Evolutionary conservation across 1,284 basidiomycete species (phyloP).

Genomic region (Ceratobasidium sp.): DNA sequence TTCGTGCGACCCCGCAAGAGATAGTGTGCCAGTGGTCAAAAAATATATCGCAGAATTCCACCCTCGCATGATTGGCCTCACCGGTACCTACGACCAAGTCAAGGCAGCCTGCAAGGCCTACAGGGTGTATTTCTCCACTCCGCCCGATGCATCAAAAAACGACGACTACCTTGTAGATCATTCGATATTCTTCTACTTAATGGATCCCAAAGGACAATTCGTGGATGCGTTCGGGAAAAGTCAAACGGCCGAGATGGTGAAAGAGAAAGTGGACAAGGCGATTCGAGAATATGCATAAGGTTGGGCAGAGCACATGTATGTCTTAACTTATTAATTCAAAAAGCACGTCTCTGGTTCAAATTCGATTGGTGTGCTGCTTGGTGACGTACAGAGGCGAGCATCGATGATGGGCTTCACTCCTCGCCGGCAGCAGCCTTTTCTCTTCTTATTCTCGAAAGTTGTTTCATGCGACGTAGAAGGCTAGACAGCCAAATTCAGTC

Average conservation of each 20-base stretch:
- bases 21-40: constrained; percentile 68
- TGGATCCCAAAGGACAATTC: constrained; percentile 95
- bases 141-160: constrained; percentile 67
- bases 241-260: constrained; percentile 75
- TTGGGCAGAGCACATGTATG: neutral
- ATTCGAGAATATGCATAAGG: constrained; percentile 55
- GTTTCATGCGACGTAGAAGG: constrained; percentile 86
- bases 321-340: constrained; percentile 20
- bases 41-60: constrained; percentile 85
- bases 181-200: constrained; percentile 97
- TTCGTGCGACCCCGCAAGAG: constrained; percentile 95
- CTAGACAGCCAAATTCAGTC: constrained; percentile 55
- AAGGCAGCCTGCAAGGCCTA: constrained; percentile 94
- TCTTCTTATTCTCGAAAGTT: constrained; percentile 74
- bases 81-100: constrained; percentile 85
- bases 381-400: neutral
- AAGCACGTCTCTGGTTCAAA: constrained; percentile 23
- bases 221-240: constrained; percentile 97
- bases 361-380: neutral
- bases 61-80: constrained; percentile 87
- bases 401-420: constrained; percentile 50
- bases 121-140: constrained; percentile 98
- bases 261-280: constrained; percentile 60
- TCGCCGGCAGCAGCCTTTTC: constrained; percentile 62
- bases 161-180: constrained; percentile 97